Evolutionary conservation across 352 stramenopile species (phyloP).

Genomic region (Phytophthora sansomeana): DNA sequence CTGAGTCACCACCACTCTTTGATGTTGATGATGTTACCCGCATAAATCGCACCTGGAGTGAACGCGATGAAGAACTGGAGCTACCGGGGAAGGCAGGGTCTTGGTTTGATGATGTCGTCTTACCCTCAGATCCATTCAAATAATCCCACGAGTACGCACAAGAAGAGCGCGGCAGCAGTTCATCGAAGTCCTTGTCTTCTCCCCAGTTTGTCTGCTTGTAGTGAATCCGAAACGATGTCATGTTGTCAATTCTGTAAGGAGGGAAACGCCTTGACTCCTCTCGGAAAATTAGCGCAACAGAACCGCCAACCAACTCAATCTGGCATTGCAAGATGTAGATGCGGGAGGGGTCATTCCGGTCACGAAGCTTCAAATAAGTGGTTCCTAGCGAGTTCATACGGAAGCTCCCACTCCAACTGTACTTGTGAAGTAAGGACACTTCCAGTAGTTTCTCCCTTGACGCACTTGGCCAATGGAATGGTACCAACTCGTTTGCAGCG

Average conservation of each 20-base stretch:
- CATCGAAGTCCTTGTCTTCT: conserved; percentile 76
- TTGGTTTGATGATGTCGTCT: conserved; percentile 61
- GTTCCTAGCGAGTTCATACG: conserved; percentile 87
- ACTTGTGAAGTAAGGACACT: conserved; percentile 83
- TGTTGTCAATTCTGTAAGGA: conserved; percentile 93
- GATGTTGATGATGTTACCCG: conserved; percentile 81
- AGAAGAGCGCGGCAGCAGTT: conserved; percentile 73
- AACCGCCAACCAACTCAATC: conserved; percentile 87
- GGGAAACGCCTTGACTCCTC: conserved; percentile 89
- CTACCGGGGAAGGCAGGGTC: conserved; percentile 70
- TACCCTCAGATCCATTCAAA: conserved; percentile 70
- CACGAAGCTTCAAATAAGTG: conserved; percentile 87
- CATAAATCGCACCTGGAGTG: conserved; percentile 90
- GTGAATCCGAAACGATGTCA: conserved; percentile 90
- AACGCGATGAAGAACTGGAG: conserved; percentile 67
- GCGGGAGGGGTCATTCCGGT: conserved; percentile 66
- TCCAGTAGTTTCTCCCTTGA: conserved; percentile 84
- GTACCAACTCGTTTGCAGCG: conserved; percentile 75
- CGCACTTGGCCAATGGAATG: conserved; percentile 88
- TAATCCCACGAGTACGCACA: conserved; percentile 91
- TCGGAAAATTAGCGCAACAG: conserved; percentile 84
- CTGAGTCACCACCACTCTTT: conserved; percentile 50
- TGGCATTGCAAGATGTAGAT: conserved; percentile 92
- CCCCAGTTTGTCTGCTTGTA: conserved; percentile 88
- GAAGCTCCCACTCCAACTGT: conserved; percentile 89